Evolutionary conservation across 768 basidiomycete species (phyloP).

Genomic region (Leccinum uliginosum): DNA sequence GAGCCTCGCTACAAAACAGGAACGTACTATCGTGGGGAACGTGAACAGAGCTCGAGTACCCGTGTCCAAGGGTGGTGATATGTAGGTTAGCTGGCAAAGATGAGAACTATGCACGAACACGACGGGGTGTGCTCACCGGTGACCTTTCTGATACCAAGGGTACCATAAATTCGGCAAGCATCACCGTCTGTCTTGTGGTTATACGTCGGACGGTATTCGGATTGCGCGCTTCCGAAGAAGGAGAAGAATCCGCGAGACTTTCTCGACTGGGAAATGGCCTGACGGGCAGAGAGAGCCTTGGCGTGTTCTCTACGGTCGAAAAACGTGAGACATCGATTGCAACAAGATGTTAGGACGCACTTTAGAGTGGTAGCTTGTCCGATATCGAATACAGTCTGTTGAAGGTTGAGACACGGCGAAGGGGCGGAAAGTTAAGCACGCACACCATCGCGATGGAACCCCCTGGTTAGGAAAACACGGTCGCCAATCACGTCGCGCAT

Average conservation of each 20-base stretch:
- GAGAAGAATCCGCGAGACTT: conserved; percentile 72
- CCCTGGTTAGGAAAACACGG: conserved; percentile 74
- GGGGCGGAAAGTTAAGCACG: conserved; percentile 18
- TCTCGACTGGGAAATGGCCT: conserved; percentile 69
- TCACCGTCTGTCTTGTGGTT: conserved; percentile 62
- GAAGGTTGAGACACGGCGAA: not conserved
- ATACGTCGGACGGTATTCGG: conserved; percentile 67
- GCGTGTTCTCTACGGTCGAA: conserved; percentile 52
- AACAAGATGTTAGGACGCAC: conserved; percentile 30
- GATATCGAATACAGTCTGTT: conserved; percentile 71
- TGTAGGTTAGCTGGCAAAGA: conserved; percentile 74
- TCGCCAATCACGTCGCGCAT: conserved; percentile 93
- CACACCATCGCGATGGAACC: conserved; percentile 83
- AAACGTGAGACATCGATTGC: not conserved
- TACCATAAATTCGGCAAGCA: conserved; percentile 86
- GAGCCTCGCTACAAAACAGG: not conserved
- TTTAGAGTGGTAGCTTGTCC: conserved; percentile 74
- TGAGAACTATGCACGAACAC: not conserved
- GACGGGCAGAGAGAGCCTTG: conserved; percentile 57
- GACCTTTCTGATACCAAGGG: conserved; percentile 80
- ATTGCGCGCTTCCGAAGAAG: conserved; percentile 40
- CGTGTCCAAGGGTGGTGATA: conserved; percentile 92
- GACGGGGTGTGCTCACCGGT: conserved; percentile 50
- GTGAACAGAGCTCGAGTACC: conserved; percentile 83
- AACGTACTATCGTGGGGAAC: conserved; percentile 79